Conservation (phyloP, 2,329 filamentous ascomycete genomes). For the Talaromyces funiculosus region DNA sequence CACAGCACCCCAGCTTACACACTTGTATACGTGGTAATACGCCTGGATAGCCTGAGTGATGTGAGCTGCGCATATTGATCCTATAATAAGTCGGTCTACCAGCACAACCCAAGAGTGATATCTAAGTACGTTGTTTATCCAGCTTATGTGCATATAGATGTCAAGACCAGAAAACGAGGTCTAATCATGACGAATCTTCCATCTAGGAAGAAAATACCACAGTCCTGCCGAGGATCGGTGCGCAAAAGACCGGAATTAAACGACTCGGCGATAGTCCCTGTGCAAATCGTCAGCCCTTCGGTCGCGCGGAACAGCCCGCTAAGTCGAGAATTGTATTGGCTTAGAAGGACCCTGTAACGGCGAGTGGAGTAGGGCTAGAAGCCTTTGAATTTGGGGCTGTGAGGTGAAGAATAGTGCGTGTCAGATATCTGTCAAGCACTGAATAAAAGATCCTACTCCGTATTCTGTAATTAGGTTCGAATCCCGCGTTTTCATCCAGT, state of each 20-base stretch:
- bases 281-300: background rate
- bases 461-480: background rate
- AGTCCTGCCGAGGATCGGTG: background rate
- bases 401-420: background rate
- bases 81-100: background rate
- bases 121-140: background rate
- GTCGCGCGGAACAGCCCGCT: background rate
- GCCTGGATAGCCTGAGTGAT: constrained; percentile 25
- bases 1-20: constrained; percentile 48
- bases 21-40: constrained; percentile 37
- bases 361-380: background rate
- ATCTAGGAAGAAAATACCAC: background rate
- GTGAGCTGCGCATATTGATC: background rate
- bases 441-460: background rate
- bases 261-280: background rate
- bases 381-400: background rate
- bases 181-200: background rate
- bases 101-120: background rate
- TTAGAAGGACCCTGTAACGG: background rate
- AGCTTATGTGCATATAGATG: background rate
- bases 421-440: background rate
- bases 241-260: background rate
- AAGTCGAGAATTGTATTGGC: background rate
- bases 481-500: background rate
- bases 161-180: background rate